Evolutionary conservation across 2,329 filamentous ascomycete genomes (phyloP).

Genomic region (Diaporthe sp.): DNA sequence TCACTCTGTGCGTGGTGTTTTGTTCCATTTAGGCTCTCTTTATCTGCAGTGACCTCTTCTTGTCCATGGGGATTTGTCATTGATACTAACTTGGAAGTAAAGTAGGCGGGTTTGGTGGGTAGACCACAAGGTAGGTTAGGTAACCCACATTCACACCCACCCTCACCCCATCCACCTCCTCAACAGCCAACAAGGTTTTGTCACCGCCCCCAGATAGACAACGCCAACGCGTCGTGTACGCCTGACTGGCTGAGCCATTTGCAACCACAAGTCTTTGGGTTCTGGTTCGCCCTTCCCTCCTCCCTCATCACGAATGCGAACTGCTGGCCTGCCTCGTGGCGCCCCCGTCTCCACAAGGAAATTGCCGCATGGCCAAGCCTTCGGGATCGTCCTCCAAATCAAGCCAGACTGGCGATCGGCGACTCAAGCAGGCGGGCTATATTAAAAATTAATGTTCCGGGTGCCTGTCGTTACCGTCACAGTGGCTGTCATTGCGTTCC

Average conservation of each 20-base stretch:
- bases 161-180: background rate
- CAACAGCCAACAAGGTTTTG: constrained; percentile 23
- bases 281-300: background rate
- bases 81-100: background rate
- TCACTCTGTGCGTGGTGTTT: background rate
- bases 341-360: constrained; percentile 26
- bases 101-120: background rate
- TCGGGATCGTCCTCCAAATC: constrained; percentile 29
- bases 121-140: too few species aligned
- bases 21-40: background rate
- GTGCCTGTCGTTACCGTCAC: constrained; percentile 17
- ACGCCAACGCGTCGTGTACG: background rate
- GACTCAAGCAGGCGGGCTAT: constrained; percentile 7
- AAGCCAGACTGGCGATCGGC: constrained; percentile 24
- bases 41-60: background rate
- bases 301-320: background rate
- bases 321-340: constrained; percentile 21
- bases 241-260: constrained; percentile 4
- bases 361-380: constrained; percentile 30
- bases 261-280: background rate
- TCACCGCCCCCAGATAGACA: constrained; percentile 17
- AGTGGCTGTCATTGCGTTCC: constrained; percentile 3
- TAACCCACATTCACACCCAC: background rate
- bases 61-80: constrained; percentile 8
- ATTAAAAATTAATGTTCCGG: constrained; percentile 26